Conservation (phyloP, 1,139 yeast species). For the Taphrina communis region DNA sequence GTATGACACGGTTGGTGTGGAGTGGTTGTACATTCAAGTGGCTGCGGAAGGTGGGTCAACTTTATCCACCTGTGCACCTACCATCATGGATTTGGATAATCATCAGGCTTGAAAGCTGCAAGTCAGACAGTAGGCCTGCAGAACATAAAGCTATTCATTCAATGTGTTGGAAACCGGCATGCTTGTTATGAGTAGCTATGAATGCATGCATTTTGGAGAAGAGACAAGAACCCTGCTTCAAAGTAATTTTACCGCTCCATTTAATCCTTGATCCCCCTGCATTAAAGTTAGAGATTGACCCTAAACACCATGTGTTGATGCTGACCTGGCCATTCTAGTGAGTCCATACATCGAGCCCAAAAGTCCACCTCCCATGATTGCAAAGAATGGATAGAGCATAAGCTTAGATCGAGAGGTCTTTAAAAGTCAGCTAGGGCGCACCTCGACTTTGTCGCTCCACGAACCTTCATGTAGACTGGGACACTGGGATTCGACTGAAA, state of each 20-base stretch:
- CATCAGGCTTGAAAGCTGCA: too few relatives aligned
- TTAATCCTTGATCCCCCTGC: conserved; percentile 39
- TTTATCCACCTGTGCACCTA: too few relatives aligned
- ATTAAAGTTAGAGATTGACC: neutral
- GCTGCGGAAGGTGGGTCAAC: too few relatives aligned
- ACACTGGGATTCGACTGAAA: conserved; percentile 53
- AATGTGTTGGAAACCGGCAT: too few relatives aligned
- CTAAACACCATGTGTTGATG: neutral
- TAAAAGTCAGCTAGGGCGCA: neutral
- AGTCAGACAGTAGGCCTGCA: too few relatives aligned
- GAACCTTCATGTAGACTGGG: conserved; percentile 54
- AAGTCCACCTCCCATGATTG: conserved; percentile 59
- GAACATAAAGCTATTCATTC: too few relatives aligned
- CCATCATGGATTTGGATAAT: too few relatives aligned
- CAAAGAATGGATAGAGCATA: conserved; percentile 87
- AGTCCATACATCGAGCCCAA: conserved; percentile 39
- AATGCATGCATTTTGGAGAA: neutral
- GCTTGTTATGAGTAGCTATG: too few relatives aligned
- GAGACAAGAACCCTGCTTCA: neutral
- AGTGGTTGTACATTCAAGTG: too few relatives aligned
- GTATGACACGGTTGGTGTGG: too few relatives aligned
- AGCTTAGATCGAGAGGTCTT: conserved; percentile 68
- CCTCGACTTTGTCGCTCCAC: neutral
- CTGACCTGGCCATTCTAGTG: conserved; percentile 38
- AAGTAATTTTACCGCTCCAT: neutral